These are phyloP conservation scores for Hypoxylon trugodes DNA, from an alignment of 495 filamentous ascomycete genomes.

Conservation along the genomic window DNA sequence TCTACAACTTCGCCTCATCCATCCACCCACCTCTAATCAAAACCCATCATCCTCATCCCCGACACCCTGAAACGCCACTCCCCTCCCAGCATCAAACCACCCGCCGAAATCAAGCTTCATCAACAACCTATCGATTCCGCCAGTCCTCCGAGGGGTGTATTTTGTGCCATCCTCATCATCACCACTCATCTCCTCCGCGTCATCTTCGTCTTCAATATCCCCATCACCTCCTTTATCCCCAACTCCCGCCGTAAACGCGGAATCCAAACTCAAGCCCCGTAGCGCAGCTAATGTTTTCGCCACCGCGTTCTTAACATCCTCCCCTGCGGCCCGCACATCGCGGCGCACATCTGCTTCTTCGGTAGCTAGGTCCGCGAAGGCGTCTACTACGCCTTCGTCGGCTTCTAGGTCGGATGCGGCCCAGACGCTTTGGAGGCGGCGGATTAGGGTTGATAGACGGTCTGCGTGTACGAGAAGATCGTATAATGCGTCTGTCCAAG, in stretches of 20 bases:
- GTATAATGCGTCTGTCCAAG: slow-evolving; percentile 77
- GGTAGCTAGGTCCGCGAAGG: slow-evolving; percentile 69
- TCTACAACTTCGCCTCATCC: neutral
- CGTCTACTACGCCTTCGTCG: slow-evolving; percentile 80
- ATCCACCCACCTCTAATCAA: neutral
- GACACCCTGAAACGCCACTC: too few relatives aligned
- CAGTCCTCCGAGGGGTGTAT: slow-evolving; percentile 71
- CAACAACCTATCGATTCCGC: slow-evolving; percentile 79
- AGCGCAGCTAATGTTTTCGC: slow-evolving; percentile 68
- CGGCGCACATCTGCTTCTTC: slow-evolving; percentile 72
- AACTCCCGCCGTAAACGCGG: slow-evolving; percentile 37
- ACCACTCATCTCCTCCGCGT: slow-evolving; percentile 13
- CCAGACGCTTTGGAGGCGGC: slow-evolving; percentile 75
- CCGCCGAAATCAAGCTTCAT: slow-evolving; percentile 84
- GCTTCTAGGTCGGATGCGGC: slow-evolving; percentile 76
- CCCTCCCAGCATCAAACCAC: slow-evolving; percentile 50
- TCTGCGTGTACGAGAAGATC: slow-evolving; percentile 76
- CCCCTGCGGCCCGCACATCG: slow-evolving; percentile 63
- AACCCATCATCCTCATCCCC: slow-evolving; percentile 37
- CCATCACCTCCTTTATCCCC: slow-evolving; percentile 31
- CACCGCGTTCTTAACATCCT: slow-evolving; percentile 64
- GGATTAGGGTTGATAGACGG: slow-evolving; percentile 75
- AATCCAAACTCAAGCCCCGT: slow-evolving; percentile 40
- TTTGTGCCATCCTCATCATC: slow-evolving; percentile 47
- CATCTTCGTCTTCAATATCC: slow-evolving; percentile 12